Percentiles rank a stretch among this genome's conserved stretches.
Conservation (phyloP, 164 flowering plant genomes). For the Taxillus chinensis region DNA sequence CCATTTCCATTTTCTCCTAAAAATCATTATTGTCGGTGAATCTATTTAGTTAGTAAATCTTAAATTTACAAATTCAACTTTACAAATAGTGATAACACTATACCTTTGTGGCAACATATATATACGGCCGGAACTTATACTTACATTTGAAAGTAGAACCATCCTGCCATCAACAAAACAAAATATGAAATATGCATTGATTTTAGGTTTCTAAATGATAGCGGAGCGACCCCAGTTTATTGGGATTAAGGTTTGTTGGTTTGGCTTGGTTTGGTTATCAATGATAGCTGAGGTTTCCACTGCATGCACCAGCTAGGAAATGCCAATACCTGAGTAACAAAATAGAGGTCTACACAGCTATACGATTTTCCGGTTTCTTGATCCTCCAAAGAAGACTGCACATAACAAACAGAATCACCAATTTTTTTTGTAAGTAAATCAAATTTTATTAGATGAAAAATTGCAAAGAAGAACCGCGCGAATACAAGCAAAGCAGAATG, state of each 20-base stretch:
- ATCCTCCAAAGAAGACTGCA: conserved; percentile 87
- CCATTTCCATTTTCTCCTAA: conserved; percentile 75
- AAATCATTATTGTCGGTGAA: neutral
- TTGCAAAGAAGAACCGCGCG: no score
- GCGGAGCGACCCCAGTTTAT: no score
- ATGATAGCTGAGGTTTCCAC: no score
- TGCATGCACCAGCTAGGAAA: no score
- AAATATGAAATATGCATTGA: neutral
- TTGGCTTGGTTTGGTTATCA: no score
- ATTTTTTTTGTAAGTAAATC: no score
- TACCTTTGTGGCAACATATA: conserved; percentile 56
- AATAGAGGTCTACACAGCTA: conserved; percentile 91
- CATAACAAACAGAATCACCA: neutral
- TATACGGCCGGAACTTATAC: conserved; percentile 34
- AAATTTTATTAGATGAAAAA: no score
- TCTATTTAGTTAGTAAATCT: neutral
- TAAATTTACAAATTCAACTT: neutral
- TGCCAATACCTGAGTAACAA: conserved; percentile 72
- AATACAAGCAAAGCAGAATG: no score
- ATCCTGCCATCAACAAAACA: conserved; percentile 27
- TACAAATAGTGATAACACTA: no score
- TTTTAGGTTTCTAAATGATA: no score
- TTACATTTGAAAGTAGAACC: conserved; percentile 60
- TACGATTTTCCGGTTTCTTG: conserved; percentile 47
- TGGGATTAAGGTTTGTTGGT: no score